Evolutionary conservation across 2,329 filamentous ascomycete species (phyloP), one percentile per base, ranked within the genome.

Genomic region (Botryotinia globosa): DNA sequence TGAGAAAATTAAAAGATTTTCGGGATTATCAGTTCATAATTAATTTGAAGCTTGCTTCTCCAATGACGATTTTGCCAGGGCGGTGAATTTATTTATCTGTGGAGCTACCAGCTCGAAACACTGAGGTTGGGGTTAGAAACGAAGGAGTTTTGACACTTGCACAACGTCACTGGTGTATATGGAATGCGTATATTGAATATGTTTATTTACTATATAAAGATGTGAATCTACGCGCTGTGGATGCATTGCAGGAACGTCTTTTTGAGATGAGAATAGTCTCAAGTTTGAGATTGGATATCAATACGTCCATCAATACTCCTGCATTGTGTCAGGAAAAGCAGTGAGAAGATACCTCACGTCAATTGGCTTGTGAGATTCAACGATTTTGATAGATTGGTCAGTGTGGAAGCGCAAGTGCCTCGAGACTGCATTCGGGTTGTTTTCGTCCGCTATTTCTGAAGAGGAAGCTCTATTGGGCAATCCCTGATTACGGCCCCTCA

Each of bases 231-330:
- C 32, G 64, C 64, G 71, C 71, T 63, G 56, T 44, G 44, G 44
- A 69, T 34, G 8, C 37, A 51, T 48, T 56, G 48, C 68, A 70
- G 37, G 25, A n/a, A 32, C 10, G 7, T 14, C 34, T n/a, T 39
- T 32, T 56, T 20, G 37, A 29, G 37, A 25, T 56, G 64, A 42
- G 48, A 58, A 67, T 39, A 29, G 48, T 67, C 62, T 72, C 69
- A 67, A 72, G 62, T 72, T 29, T 29, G 69, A 67, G 62, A 72
- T 67, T 72, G 69, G 32, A 72, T 59, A 59, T 59, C 39, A 72
- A 39, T 18, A 63, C 69, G 20, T 42, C 44, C 34, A 42, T 39
- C 25, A 29, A 29, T 29, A 25, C 45, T 56, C 29, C 51, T 56
- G 45, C 45, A 65, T 42, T 25, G 34, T 56, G 22, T 56, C n/a